phyloP scores from a whole-genome alignment of 495 filamentous ascomycete genomes.

The Neurospora sp. region DNA sequence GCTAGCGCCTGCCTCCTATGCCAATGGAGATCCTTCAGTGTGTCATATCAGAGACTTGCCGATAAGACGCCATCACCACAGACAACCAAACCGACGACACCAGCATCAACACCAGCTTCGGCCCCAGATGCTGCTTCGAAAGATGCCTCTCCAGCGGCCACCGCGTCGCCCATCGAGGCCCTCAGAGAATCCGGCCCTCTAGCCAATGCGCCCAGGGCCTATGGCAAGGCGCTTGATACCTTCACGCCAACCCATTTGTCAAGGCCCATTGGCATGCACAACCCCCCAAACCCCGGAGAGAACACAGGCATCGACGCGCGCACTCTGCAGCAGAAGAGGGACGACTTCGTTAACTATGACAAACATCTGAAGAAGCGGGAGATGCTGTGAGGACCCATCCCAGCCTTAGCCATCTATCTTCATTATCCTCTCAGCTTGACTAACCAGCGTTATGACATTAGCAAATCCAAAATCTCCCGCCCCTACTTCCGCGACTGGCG shows the following conservation, averaged over 20 bases:
- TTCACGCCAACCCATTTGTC: slow-evolving; percentile 60
- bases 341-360: slow-evolving; percentile 77
- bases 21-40: slow-evolving; percentile 38
- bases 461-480: slow-evolving; percentile 51
- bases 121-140: not conserved
- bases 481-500: slow-evolving; percentile 92
- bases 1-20: slow-evolving; percentile 29
- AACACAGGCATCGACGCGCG: slow-evolving; percentile 70
- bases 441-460: slow-evolving; percentile 5
- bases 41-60: slow-evolving; percentile 30
- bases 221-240: slow-evolving; percentile 45
- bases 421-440: not conserved
- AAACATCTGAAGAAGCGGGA: slow-evolving; percentile 65
- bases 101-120: slow-evolving; percentile 1
- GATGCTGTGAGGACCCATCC: slow-evolving; percentile 46
- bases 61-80: slow-evolving; percentile 16
- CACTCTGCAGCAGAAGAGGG: slow-evolving; percentile 54
- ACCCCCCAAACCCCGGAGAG: slow-evolving; percentile 63
- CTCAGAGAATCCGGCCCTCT: slow-evolving; percentile 21
- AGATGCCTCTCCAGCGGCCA: not conserved
- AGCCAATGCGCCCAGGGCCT: slow-evolving; percentile 39
- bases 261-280: slow-evolving; percentile 68
- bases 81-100: not conserved
- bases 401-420: not conserved
- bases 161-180: not conserved